phyloP scores from a whole-genome alignment of 306 rosid species.

The Medicago arabica region DNA sequence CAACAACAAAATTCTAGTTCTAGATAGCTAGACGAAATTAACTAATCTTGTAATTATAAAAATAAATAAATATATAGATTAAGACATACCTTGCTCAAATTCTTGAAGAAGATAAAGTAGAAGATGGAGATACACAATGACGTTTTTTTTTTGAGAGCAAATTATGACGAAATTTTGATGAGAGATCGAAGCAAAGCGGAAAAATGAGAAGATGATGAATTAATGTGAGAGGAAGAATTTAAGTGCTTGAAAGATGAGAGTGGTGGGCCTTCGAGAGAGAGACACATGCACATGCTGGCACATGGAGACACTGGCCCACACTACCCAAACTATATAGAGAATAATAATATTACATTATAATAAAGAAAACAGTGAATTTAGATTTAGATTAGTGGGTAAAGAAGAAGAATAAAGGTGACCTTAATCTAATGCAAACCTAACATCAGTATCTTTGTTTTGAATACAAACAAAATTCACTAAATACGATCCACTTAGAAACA shows the following conservation, averaged over 20 bases:
- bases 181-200: conserved; percentile 38
- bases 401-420: conserved; percentile 58
- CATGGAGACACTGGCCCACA: conserved; percentile 90
- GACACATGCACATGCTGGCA: conserved; percentile 97
- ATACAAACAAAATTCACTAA: conserved; percentile 63
- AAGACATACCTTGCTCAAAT: conserved; percentile 45
- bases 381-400: conserved; percentile 47
- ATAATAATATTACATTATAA: conserved; percentile 34
- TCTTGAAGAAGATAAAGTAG: conserved; percentile 33
- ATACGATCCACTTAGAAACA: conserved; percentile 50
- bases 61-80: background rate
- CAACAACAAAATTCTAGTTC: background rate
- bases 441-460: conserved; percentile 59
- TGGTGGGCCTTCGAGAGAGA: conserved; percentile 79
- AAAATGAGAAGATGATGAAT: conserved; percentile 50
- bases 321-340: conserved; percentile 62
- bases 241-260: conserved; percentile 60
- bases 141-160: conserved; percentile 44
- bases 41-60: background rate
- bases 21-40: conserved; percentile 4
- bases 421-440: conserved; percentile 70
- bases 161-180: conserved; percentile 29
- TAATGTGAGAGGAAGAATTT: conserved; percentile 66
- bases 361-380: too few relatives aligned
- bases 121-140: conserved; percentile 34